These are phyloP conservation scores for Aspergillus ochraceus DNA, from an alignment of 2,329 filamentous ascomycete species.

Conservation along the genomic window DNA sequence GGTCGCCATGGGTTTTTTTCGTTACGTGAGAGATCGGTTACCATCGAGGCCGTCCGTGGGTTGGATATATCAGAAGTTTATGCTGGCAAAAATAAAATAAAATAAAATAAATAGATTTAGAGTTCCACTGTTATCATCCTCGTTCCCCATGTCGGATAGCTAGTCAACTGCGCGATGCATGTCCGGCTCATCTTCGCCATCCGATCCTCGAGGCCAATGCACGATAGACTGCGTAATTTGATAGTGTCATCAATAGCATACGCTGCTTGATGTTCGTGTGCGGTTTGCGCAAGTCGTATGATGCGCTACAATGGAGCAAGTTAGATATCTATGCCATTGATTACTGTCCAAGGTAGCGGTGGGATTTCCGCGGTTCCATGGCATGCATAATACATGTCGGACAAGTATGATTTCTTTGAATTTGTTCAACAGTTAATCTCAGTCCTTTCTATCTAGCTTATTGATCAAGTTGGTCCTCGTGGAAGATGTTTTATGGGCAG, in stretches of 20 bases:
- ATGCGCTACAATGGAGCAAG: background rate
- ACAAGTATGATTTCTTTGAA: background rate
- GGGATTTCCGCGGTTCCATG: background rate
- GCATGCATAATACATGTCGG: background rate
- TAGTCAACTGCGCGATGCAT: background rate
- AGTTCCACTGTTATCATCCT: background rate
- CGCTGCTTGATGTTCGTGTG: background rate
- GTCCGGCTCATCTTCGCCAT: background rate
- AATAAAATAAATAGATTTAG: background rate
- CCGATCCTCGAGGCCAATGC: conserved; percentile 6
- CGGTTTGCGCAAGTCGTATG: background rate
- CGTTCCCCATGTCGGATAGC: background rate
- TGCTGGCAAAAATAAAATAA: background rate
- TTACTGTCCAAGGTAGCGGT: background rate
- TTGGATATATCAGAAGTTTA: conserved; percentile 15
- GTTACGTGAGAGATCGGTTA: background rate
- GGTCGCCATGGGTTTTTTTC: background rate
- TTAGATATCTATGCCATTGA: background rate
- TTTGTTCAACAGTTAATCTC: background rate
- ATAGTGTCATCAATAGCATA: conserved; percentile 13
- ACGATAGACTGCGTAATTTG: conserved; percentile 13
- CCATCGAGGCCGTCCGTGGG: background rate
- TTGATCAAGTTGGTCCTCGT: background rate
- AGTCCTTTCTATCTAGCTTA: background rate
- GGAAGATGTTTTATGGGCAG: background rate